These are phyloP conservation scores for Clarkia xantiana DNA, from an alignment of 345 rosid species.

Conservation along the genomic window DNA sequence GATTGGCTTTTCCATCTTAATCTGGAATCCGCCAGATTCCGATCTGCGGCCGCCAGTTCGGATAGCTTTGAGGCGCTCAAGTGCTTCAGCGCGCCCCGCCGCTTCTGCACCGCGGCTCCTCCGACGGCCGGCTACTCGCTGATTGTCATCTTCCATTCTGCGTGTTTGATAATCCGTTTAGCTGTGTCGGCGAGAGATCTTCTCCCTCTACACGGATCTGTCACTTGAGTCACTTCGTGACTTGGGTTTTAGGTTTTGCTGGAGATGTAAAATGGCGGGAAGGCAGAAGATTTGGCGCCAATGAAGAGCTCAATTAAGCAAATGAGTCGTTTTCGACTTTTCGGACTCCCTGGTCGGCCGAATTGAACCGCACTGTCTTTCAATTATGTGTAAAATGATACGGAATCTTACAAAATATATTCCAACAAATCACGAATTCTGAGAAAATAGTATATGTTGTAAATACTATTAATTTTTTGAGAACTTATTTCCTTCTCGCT, in stretches of 20 bases:
- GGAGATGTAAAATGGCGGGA: slow-evolving; percentile 11
- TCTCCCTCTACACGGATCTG: too few species aligned
- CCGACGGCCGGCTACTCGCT: slow-evolving; percentile 26
- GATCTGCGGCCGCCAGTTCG: slow-evolving; percentile 65
- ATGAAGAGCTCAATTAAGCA: neutral
- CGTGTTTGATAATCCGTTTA: too few species aligned
- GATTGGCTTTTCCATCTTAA: slow-evolving; percentile 61
- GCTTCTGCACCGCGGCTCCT: slow-evolving; percentile 43
- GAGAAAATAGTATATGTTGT: too few species aligned
- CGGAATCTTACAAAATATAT: too few species aligned
- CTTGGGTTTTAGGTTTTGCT: neutral
- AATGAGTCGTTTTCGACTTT: too few species aligned
- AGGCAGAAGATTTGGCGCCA: slow-evolving; percentile 8
- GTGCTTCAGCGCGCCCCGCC: slow-evolving; percentile 37
- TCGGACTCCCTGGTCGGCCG: too few species aligned
- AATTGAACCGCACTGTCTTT: too few species aligned
- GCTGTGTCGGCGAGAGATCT: too few species aligned
- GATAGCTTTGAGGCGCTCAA: slow-evolving; percentile 60
- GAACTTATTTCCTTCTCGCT: too few species aligned
- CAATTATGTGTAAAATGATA: too few species aligned
- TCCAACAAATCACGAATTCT: too few species aligned
- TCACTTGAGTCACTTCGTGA: neutral
- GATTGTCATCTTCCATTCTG: slow-evolving; percentile 32
- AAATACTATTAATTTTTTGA: too few species aligned
- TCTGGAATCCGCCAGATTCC: slow-evolving; percentile 36